Evolutionary conservation across 106 monocot genomes (phyloP).

Genomic region (Dactylorhiza incarnata): DNA sequence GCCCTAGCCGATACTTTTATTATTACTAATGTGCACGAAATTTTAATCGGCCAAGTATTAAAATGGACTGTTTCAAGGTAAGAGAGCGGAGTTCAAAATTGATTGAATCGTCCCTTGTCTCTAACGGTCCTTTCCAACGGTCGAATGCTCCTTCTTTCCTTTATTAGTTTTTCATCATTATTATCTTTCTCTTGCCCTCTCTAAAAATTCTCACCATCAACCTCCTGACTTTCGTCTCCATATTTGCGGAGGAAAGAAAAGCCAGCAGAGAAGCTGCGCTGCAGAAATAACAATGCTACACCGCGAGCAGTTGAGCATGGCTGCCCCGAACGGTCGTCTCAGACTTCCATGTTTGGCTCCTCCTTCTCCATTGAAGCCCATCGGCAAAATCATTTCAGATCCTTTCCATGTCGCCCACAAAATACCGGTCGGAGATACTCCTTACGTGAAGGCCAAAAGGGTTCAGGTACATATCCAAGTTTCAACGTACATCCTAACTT

Average conservation of each 20-base stretch:
- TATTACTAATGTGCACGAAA: too few relatives aligned
- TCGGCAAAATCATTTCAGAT: constrained; percentile 24
- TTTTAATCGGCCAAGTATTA: too few relatives aligned
- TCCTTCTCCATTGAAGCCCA: constrained; percentile 56
- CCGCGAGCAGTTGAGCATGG: constrained; percentile 5
- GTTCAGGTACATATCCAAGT: constrained; percentile 56
- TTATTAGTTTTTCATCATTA: not conserved
- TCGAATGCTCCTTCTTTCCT: not conserved
- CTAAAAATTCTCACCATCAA: not conserved
- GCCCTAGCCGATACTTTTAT: too few relatives aligned
- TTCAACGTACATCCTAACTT: not conserved
- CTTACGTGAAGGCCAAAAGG: constrained; percentile 78
- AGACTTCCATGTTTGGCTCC: constrained; percentile 52
- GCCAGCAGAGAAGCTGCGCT: too few relatives aligned
- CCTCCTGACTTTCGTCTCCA: not conserved
- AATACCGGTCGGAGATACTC: constrained; percentile 82
- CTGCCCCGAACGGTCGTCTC: not conserved
- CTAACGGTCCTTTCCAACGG: constrained; percentile 3
- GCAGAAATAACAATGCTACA: not conserved
- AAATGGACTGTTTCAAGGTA: too few relatives aligned
- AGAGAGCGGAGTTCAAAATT: too few relatives aligned
- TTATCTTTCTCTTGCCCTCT: not conserved
- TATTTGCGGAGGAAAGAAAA: not conserved
- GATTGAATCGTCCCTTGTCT: not conserved
- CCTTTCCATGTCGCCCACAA: constrained; percentile 66